Percentiles rank a stretch among this genome's conserved stretches.
These are phyloP conservation scores for Apiotrichum sp. DNA, from an alignment of 1,284 basidiomycete genomes.

Conservation along the genomic window DNA sequence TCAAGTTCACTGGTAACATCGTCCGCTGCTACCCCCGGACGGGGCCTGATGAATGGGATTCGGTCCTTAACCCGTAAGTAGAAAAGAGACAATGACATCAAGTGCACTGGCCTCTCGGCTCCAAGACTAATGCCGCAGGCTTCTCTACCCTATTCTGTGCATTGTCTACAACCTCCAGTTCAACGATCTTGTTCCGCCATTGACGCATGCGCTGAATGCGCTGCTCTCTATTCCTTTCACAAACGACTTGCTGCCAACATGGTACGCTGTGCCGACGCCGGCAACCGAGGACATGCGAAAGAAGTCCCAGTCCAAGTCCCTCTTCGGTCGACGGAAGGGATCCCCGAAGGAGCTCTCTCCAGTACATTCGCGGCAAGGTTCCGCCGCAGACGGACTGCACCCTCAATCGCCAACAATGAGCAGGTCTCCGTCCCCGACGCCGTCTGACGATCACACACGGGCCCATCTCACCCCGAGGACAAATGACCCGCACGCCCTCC, in stretches of 20 bases:
- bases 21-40: constrained; percentile 32
- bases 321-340: neutral
- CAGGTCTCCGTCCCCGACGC: constrained; percentile 12
- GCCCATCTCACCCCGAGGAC: neutral
- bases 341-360: neutral
- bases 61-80: constrained; percentile 33
- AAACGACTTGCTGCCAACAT: constrained; percentile 25
- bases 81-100: too few relatives aligned
- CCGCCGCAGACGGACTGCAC: neutral
- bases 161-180: constrained; percentile 29
- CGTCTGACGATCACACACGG: neutral
- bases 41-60: constrained; percentile 26
- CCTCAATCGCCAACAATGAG: neutral
- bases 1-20: constrained; percentile 42
- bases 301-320: neutral
- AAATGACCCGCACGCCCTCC: constrained; percentile 21
- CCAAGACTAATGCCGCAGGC: constrained; percentile 1
- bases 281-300: neutral
- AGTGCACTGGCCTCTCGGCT: neutral
- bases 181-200: constrained; percentile 29
- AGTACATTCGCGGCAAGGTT: neutral
- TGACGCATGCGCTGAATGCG: constrained; percentile 35
- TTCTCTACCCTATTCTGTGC: constrained; percentile 28
- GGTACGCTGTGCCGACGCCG: constrained; percentile 19
- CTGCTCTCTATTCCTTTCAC: constrained; percentile 37